These are phyloP conservation scores for Epichloe typhina DNA, from an alignment of 2,329 filamentous ascomycete species.

Conservation along the genomic window DNA sequence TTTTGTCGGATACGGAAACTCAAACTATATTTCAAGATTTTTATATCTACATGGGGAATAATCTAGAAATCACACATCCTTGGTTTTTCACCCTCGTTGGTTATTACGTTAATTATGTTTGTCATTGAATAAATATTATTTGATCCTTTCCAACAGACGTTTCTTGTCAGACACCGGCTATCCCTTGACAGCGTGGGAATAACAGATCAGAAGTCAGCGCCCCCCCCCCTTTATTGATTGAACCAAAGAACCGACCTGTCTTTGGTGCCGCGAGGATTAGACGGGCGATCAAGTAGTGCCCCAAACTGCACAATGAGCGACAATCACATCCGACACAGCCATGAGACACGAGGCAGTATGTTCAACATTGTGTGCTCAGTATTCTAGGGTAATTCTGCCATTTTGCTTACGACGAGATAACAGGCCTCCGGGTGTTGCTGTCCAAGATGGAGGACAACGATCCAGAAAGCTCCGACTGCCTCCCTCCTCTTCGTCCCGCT, in stretches of 20 bases:
- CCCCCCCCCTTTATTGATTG: no score
- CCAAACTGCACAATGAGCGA: neutral
- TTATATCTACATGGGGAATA: neutral
- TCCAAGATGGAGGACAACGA: neutral
- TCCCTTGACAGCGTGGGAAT: no score
- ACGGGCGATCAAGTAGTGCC: neutral
- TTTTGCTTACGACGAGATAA: neutral
- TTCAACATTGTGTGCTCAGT: neutral
- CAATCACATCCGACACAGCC: neutral
- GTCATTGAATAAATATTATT: no score
- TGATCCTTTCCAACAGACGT: no score
- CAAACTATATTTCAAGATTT: neutral
- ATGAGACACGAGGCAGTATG: conserved; percentile 3
- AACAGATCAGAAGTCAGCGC: no score
- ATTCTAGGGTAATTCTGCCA: neutral
- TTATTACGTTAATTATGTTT: neutral
- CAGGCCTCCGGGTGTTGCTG: neutral
- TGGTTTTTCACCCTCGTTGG: no score
- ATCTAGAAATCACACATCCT: neutral
- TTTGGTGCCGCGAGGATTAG: neutral
- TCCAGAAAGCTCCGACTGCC: neutral
- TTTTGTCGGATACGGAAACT: neutral
- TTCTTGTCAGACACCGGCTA: no score
- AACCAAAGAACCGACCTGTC: neutral
- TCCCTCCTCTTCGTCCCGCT: neutral